Base-by-base conservation (phyloP, 208 protist species). In the Trypanosoma grayi region DNA sequence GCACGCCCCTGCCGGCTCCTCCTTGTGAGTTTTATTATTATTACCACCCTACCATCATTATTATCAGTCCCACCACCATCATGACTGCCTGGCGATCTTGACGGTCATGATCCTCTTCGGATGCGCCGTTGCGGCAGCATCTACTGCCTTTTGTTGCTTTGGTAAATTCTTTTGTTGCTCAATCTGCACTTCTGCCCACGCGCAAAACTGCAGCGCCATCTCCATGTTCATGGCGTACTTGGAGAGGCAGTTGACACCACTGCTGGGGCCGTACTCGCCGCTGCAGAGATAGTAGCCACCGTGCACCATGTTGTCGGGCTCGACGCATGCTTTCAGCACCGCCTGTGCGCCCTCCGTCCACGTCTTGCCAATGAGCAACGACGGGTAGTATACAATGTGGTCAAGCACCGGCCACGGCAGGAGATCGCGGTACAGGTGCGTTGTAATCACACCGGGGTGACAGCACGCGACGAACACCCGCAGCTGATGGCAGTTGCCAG, bases 351-450 rank as follows among this genome's bases (percentile, higher is more conserved):
- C 69, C 57, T 95, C 89, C n/a, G 58, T 63, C 82, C 83, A 92
- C 31, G 85, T 92, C 63, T 92, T 92, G 3, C 85, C 85, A 10
- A 92, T 57, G 25, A 95, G 25, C 27, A 95, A 57, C 1, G 89
- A 95, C 25, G 89, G 89, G 54, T 81, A 86, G 64, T 95, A 95
- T 39, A 95, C 4, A 18, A 87, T 16, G 47, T 69, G 72, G 65
- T 94, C 82, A 30, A 95, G 79, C 33, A 90, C 52, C 65, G 75
- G 79, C 8, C 28, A 25, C 2, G 89, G 75, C 13, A 95, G 64
- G 5, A 95, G 73, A 18, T 95, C 85, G 30, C 89, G 85, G 72
- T 95, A 95, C 18, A 95, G 75, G 33, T 79, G 79, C 6, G 89
- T 92, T 33, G 77, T 77, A 58, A 75, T 79, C 53, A 95, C 66